These are phyloP conservation scores for Thermothielavioides terrestris DNA, from an alignment of 495 filamentous ascomycete species.

Conservation along the genomic window DNA sequence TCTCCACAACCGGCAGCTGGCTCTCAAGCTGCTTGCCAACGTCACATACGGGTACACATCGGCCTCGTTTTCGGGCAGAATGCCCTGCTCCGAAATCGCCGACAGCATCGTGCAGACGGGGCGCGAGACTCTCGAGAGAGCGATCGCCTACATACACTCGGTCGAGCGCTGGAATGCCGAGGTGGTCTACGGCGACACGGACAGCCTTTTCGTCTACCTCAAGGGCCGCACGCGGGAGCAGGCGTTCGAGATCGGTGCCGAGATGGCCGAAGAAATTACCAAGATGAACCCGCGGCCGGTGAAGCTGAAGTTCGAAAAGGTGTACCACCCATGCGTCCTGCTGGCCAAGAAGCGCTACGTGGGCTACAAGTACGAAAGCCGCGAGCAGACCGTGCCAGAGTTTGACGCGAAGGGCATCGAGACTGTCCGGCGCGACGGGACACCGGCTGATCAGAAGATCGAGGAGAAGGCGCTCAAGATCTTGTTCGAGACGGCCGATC, in stretches of 20 bases:
- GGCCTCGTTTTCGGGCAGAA: conserved; percentile 87
- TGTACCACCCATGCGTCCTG: conserved; percentile 89
- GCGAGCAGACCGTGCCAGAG: conserved; percentile 68
- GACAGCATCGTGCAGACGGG: conserved; percentile 97
- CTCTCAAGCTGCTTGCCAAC: conserved; percentile 94
- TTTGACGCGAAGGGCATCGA: conserved; percentile 99
- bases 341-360: conserved; percentile 97
- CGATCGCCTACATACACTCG: conserved; percentile 87
- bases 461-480: conserved; percentile 84
- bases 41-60: conserved; percentile 98
- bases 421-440: conserved; percentile 90
- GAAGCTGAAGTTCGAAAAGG: conserved; percentile 97
- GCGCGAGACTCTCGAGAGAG: conserved; percentile 86
- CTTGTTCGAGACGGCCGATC: conserved; percentile 80
- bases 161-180: conserved; percentile 83
- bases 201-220: conserved; percentile 89
- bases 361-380: conserved; percentile 89
- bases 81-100: conserved; percentile 97
- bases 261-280: conserved; percentile 86
- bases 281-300: conserved; percentile 84
- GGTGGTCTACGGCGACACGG: conserved; percentile 96
- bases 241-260: conserved; percentile 85
- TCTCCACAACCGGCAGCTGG: conserved; percentile 87
- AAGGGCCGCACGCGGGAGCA: conserved; percentile 78
- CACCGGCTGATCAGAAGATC: conserved; percentile 92